Percentiles rank a stretch among this genome's conserved stretches.
Conservation (phyloP, 495 filamentous ascomycete genomes). For the Tuber microsphaerosporum region DNA sequence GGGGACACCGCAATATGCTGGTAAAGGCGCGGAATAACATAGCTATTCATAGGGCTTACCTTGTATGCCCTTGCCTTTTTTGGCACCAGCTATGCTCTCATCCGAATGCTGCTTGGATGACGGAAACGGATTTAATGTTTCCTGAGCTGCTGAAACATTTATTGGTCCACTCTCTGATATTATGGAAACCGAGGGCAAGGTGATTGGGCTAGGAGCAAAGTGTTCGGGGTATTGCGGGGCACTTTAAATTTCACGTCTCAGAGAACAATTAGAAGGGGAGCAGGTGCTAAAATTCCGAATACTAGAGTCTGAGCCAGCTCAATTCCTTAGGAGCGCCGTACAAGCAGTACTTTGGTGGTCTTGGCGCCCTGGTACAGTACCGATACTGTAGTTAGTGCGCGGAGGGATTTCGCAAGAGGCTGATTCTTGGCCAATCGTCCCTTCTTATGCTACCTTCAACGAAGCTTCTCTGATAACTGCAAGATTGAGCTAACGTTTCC, state of each 20-base stretch:
- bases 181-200: neutral
- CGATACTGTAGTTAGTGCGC: neutral
- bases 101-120: neutral
- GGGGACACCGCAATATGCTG: neutral
- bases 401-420: neutral
- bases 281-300: neutral
- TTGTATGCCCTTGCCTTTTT: neutral
- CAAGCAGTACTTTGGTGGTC: too few relatives aligned
- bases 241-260: neutral
- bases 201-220: neutral
- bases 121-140: neutral
- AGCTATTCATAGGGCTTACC: neutral
- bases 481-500: neutral
- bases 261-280: neutral
- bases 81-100: neutral
- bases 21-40: neutral
- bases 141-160: neutral
- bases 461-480: neutral
- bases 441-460: neutral
- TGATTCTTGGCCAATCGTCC: neutral
- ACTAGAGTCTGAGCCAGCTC: neutral
- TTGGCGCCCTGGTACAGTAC: neutral
- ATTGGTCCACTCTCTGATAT: neutral
- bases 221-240: neutral
- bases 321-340: neutral